phyloP scores from a whole-genome alignment of 202 grass and related monocot genomes.

The Hordeum pubiflorum region DNA sequence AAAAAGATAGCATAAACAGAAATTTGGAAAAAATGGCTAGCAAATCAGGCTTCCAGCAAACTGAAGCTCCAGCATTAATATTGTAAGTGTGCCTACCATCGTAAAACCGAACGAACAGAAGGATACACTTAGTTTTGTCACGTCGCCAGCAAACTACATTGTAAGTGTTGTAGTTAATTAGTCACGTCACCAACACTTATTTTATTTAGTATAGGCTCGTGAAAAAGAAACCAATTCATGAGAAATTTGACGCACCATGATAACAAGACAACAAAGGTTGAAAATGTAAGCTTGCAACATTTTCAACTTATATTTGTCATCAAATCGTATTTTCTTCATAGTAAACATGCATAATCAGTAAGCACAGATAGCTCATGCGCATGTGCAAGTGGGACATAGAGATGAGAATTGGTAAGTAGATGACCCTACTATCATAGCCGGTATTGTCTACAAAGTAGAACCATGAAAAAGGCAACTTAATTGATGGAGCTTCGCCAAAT shows the following conservation, averaged over 20 bases:
- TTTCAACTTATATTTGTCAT: background rate
- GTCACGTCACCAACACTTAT: background rate
- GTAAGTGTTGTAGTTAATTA: background rate
- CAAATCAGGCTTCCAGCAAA: constrained; percentile 10
- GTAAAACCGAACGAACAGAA: background rate
- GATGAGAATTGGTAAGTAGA: background rate
- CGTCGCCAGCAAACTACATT: background rate
- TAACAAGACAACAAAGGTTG: background rate
- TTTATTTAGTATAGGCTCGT: background rate
- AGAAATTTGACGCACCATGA: background rate
- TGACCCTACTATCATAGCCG: background rate
- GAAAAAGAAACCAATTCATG: constrained; percentile 2
- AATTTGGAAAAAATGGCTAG: background rate
- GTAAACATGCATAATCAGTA: background rate
- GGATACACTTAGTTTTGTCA: background rate
- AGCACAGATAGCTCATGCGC: background rate
- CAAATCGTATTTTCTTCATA: background rate
- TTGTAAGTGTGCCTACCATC: background rate
- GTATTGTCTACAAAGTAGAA: constrained; percentile 5
- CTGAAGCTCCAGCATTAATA: background rate
- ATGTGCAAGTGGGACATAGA: constrained; percentile 2
- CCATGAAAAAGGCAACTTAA: background rate
- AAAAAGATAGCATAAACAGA: constrained; percentile 6
- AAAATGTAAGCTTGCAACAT: background rate
- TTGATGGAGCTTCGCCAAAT: background rate